These are phyloP conservation scores for Mytilinidion resinicola DNA, from an alignment of 495 filamentous ascomycete species.

Conservation along the genomic window DNA sequence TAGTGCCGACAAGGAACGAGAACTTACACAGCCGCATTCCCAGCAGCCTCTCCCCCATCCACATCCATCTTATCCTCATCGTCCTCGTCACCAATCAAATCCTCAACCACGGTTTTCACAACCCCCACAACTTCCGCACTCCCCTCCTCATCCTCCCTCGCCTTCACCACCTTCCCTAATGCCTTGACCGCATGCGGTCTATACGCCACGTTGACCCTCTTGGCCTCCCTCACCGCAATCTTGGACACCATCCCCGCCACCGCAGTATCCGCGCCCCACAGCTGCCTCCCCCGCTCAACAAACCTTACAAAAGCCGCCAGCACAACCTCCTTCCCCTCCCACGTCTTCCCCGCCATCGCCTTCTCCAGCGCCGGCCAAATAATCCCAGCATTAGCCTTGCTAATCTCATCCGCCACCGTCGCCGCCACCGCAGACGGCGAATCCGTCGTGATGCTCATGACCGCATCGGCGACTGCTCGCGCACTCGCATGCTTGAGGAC, in stretches of 20 bases:
- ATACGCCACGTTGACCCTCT: conserved; percentile 77
- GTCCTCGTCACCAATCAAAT: conserved; percentile 46
- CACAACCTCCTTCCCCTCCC: conserved; percentile 86
- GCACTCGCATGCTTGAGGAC: conserved; percentile 82
- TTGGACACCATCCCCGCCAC: conserved; percentile 46
- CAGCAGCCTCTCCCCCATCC: conserved; percentile 36
- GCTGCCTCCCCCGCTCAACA: conserved; percentile 50
- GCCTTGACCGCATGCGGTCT: conserved; percentile 66
- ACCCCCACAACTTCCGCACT: conserved; percentile 60
- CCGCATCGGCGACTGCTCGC: conserved; percentile 67
- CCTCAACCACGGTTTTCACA: conserved; percentile 39
- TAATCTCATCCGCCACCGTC: conserved; percentile 41
- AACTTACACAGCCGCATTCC: conserved; percentile 23
- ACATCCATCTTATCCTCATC: conserved; percentile 55
- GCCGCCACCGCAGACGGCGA: background rate
- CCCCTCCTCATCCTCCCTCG: conserved; percentile 59
- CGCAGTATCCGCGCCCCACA: conserved; percentile 51
- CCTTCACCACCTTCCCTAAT: conserved; percentile 63
- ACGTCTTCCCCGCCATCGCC: conserved; percentile 78
- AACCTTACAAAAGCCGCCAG: conserved; percentile 80
- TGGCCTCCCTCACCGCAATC: conserved; percentile 63
- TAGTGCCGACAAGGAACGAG: background rate
- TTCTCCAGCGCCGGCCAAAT: conserved; percentile 80
- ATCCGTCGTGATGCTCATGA: conserved; percentile 32
- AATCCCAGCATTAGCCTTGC: conserved; percentile 48